These are phyloP conservation scores for Periglandula ipomoeae DNA, from an alignment of 2,329 filamentous ascomycete species.

Conservation along the genomic window DNA sequence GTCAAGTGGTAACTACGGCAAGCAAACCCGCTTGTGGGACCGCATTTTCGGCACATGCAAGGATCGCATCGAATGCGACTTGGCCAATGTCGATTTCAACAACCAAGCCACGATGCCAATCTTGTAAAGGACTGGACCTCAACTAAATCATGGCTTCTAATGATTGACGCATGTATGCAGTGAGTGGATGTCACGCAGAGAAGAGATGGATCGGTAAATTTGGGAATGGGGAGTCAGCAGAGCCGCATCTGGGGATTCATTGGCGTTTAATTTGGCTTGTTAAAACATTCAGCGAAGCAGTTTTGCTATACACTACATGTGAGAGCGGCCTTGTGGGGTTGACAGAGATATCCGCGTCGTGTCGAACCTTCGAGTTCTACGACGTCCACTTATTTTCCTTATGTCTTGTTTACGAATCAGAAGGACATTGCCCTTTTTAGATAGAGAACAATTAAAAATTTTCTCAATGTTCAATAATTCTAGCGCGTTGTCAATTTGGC, in stretches of 20 bases:
- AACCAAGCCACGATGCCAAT: neutral
- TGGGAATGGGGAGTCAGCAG: neutral
- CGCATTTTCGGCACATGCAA: conserved; percentile 3
- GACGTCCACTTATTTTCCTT: no score
- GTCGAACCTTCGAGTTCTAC: no score
- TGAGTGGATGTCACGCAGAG: neutral
- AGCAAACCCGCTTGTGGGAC: conserved; percentile 28
- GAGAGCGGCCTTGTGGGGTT: no score
- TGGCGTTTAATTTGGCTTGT: no score
- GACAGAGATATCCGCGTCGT: no score
- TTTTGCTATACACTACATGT: no score
- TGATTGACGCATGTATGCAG: neutral
- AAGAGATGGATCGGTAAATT: neutral
- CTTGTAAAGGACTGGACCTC: neutral
- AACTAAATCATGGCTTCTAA: neutral
- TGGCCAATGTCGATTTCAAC: neutral
- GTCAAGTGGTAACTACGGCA: conserved; percentile 27
- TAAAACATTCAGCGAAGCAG: no score
- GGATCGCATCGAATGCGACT: neutral
- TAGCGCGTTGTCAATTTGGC: no score
- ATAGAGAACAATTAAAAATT: no score
- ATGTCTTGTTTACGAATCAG: no score
- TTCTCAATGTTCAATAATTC: no score
- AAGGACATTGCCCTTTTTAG: no score
- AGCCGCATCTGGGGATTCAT: neutral